Evolutionary conservation across 306 rosid species (phyloP).

Genomic region (Malus orientalis): DNA sequence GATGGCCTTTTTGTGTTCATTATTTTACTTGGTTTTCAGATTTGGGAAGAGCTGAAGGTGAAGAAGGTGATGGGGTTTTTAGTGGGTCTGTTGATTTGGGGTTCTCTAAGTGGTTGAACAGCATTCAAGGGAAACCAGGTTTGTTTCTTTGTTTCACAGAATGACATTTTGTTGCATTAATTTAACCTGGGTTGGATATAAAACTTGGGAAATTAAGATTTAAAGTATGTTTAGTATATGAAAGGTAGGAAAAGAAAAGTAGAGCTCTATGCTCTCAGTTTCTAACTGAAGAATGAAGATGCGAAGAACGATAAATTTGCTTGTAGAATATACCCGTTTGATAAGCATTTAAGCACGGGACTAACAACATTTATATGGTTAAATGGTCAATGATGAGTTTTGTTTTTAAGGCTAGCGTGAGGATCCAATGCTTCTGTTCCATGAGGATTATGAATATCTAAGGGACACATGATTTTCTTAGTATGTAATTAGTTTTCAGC

Average conservation of each 20-base stretch:
- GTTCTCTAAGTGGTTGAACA: conserved; percentile 77
- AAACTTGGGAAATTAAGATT: neutral
- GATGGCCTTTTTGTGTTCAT: neutral
- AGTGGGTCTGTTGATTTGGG: conserved; percentile 67
- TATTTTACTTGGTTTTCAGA: conserved; percentile 30
- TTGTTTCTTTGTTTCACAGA: neutral
- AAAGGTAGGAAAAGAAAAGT: neutral
- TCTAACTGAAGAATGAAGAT: neutral
- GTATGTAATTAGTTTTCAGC: neutral
- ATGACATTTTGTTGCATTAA: neutral
- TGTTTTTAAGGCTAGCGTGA: neutral
- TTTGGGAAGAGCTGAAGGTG: conserved; percentile 24
- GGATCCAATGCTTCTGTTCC: neutral
- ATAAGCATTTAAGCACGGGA: neutral
- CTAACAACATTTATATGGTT: neutral
- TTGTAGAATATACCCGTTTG: neutral
- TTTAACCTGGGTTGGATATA: no score
- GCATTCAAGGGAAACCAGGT: conserved; percentile 81
- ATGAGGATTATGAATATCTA: neutral
- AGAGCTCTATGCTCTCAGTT: neutral
- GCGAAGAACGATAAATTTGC: neutral
- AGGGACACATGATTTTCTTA: neutral
- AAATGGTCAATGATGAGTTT: neutral
- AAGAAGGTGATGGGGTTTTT: conserved; percentile 24
- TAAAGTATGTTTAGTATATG: neutral